Conservation (phyloP, 2,329 filamentous ascomycete genomes). For the Aspergillaceae sp. region DNA sequence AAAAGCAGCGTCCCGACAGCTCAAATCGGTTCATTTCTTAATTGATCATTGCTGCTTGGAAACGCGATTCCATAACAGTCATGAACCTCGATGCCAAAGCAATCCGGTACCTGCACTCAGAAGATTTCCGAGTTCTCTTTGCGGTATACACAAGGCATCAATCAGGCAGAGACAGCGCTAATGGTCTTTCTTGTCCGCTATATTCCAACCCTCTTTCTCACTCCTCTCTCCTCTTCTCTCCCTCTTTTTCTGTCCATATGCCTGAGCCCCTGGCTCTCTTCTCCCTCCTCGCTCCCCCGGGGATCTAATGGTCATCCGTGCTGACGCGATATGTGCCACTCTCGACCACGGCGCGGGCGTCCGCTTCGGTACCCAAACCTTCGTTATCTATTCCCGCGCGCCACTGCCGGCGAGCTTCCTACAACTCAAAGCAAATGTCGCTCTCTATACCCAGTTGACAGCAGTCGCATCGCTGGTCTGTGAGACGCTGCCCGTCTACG, state of each 20-base stretch:
- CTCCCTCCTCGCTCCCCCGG: too few species aligned
- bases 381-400: constrained; percentile 7
- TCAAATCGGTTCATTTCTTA: not conserved
- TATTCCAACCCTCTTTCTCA: too few species aligned
- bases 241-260: too few species aligned
- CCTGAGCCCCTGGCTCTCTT: too few species aligned
- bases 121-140: constrained; percentile 92
- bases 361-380: constrained; percentile 4
- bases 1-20: not conserved
- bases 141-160: constrained; percentile 50
- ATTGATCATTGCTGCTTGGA: not conserved
- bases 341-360: constrained; percentile 6
- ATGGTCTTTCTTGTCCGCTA: too few species aligned
- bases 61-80: constrained; percentile 10
- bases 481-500: constrained; percentile 3
- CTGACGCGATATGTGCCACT: constrained; percentile 1
- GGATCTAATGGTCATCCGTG: not conserved
- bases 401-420: constrained; percentile 3
- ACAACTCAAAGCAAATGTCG: not conserved
- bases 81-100: constrained; percentile 97
- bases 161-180: too few species aligned
- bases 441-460: constrained; percentile 1
- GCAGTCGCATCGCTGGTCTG: not conserved
- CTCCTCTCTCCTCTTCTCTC: too few species aligned
- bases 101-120: constrained; percentile 80